These are phyloP conservation scores for Panicum virgatum DNA, from an alignment of 202 grass and related monocot species.

Conservation along the genomic window DNA sequence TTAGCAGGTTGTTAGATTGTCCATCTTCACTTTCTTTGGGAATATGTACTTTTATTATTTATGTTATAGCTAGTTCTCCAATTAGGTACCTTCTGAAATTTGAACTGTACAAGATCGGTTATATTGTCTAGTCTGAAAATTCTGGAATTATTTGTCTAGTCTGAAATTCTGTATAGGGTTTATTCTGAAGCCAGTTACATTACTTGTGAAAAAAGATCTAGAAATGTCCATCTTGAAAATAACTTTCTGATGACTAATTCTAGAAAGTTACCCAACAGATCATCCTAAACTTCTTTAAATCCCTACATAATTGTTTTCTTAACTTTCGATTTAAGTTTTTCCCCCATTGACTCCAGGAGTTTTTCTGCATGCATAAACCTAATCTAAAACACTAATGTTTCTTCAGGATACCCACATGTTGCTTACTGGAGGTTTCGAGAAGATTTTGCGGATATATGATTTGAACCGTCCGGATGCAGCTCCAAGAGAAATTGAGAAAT, in stretches of 20 bases:
- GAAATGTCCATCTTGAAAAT: neutral
- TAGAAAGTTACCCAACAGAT: neutral
- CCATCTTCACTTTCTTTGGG: neutral
- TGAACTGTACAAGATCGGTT: neutral
- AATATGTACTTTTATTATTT: neutral
- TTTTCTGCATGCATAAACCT: constrained; percentile 1
- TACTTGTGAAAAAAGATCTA: neutral
- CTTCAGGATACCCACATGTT: constrained; percentile 70
- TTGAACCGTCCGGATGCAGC: constrained; percentile 72
- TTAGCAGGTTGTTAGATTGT: neutral
- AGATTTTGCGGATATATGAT: constrained; percentile 80
- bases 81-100: neutral
- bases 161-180: neutral
- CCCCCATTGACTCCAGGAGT: neutral
- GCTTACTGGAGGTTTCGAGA: constrained; percentile 79
- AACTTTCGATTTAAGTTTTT: no score
- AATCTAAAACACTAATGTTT: constrained; percentile 5
- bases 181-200: constrained; percentile 2
- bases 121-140: neutral
- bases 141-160: no score
- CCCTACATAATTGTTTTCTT: neutral
- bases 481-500: constrained; percentile 80
- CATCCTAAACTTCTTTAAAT: neutral
- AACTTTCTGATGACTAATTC: no score
- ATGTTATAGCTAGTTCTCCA: neutral